Evolutionary conservation across 441 rosid species (phyloP).

Genomic region (California macrophylla): DNA sequence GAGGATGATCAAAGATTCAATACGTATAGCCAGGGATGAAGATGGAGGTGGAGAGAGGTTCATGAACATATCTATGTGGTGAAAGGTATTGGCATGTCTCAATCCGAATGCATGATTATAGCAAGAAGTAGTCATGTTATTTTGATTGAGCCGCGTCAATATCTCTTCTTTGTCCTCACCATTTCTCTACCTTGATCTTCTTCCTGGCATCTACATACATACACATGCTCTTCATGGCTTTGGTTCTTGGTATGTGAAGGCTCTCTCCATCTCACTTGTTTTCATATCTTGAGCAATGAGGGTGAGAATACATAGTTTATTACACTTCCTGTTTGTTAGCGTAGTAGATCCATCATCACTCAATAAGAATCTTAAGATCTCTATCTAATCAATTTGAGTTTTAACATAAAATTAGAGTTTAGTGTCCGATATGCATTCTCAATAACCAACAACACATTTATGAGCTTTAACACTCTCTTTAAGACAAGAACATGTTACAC

Average conservation of each 20-base stretch:
- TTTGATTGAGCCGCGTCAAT: conserved; percentile 50
- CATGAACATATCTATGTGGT: background rate
- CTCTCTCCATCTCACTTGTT: background rate
- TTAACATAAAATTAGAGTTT: no score
- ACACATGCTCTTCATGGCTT: background rate
- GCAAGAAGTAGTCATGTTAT: conserved; percentile 22
- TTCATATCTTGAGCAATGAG: background rate
- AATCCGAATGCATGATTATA: conserved; percentile 27
- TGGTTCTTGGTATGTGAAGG: conserved; percentile 9
- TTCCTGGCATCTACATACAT: background rate
- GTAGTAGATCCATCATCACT: no score
- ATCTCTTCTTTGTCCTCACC: conserved; percentile 25
- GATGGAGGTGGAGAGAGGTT: conserved; percentile 6
- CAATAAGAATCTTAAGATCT: no score
- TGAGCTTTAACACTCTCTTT: no score
- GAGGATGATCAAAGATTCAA: no score
- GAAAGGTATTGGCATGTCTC: conserved; percentile 39
- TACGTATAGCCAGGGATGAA: background rate
- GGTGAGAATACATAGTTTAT: no score
- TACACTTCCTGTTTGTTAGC: no score
- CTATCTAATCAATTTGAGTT: no score
- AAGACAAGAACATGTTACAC: background rate
- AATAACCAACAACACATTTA: no score
- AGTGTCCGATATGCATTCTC: no score
- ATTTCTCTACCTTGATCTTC: background rate